Base-by-base conservation (phyloP, 1,139 yeast genomes). In the Zygotorulaspora mrakii region DNA sequence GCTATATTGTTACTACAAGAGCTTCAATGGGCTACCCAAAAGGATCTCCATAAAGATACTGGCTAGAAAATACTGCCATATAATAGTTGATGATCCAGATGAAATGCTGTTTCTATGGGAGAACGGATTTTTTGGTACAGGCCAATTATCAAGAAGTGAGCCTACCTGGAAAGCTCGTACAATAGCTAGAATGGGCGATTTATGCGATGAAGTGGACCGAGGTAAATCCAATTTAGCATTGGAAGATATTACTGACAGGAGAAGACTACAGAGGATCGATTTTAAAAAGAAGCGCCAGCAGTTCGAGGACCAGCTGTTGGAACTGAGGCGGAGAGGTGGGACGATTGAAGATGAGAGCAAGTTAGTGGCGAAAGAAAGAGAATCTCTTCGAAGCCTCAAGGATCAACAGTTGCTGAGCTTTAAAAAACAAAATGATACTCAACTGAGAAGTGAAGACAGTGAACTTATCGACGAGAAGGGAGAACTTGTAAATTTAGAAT, bases 101-200 rank as follows among this genome's bases (percentile, higher is more conserved):
- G 77, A 73, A 29, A 82, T 81, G 76, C 54, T 58, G n/a, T 61
- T 62, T 21, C 66, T 91, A 6, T 91, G 98, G 97, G 65, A 72
- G 21, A 74, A 74, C 55, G 99, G 99, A 0, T 91, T 88, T 58
- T 94, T 87, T 57, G 99, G 99, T 7, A 91, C 91, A 54, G 99
- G 98, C 2, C 73, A 77, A 3, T 67, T 88, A 36, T 84, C 95
- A 24, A 70, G 99, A 49, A 83, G 95, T 43, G 96, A 91, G 54
- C 96, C 98, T 0, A 79, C 95, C 0, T 91, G 97, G 97, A 64
- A 61, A 33, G 69, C 69, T 10, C 72, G 97, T 40, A 79, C 86
- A 1, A 66, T 72, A 21, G 66, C 83, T 35, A 69, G 82, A 37
- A 63, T 72, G 11, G 72, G 70, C 9, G 57, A 68, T 9, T 67